Percentiles rank a stretch among this genome's conserved stretches.
These are phyloP conservation scores for Pseudomonodictys pantanalensis DNA, from an alignment of 495 filamentous ascomycete genomes.

Conservation along the genomic window DNA sequence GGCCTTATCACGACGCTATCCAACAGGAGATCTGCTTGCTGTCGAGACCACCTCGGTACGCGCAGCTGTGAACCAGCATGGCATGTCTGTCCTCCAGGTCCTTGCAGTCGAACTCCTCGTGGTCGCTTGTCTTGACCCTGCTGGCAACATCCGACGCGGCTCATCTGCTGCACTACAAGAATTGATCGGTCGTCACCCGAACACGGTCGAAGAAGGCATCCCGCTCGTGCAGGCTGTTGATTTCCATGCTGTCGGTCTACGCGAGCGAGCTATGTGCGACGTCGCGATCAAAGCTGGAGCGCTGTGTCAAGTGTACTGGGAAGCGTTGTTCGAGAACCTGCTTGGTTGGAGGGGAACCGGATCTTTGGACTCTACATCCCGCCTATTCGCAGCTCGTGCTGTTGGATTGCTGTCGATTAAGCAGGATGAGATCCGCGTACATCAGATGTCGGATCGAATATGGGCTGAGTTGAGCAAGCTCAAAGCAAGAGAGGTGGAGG, in stretches of 20 bases:
- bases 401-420: conserved; percentile 60
- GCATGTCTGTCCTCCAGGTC: conserved; percentile 62
- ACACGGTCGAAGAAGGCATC: conserved; percentile 77
- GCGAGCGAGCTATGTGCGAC: conserved; percentile 74
- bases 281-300: conserved; percentile 66
- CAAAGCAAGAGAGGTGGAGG: conserved; percentile 34
- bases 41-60: conserved; percentile 45
- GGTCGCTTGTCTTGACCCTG: conserved; percentile 80
- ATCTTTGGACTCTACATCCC: conserved; percentile 67
- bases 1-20: conserved; percentile 85
- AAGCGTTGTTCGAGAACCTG: conserved; percentile 63
- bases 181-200: conserved; percentile 85
- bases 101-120: conserved; percentile 76
- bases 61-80: conserved; percentile 8
- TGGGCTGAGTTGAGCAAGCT: conserved; percentile 10
- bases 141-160: conserved; percentile 88
- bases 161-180: conserved; percentile 93
- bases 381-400: conserved; percentile 66
- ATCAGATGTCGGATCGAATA: conserved; percentile 29
- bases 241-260: conserved; percentile 84
- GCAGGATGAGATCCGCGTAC: neutral
- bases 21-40: conserved; percentile 68
- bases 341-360: conserved; percentile 87
- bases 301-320: conserved; percentile 66
- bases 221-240: conserved; percentile 82